phyloP scores from a whole-genome alignment of 441 rosid species.

The Cnidoscolus chayamansa region DNA sequence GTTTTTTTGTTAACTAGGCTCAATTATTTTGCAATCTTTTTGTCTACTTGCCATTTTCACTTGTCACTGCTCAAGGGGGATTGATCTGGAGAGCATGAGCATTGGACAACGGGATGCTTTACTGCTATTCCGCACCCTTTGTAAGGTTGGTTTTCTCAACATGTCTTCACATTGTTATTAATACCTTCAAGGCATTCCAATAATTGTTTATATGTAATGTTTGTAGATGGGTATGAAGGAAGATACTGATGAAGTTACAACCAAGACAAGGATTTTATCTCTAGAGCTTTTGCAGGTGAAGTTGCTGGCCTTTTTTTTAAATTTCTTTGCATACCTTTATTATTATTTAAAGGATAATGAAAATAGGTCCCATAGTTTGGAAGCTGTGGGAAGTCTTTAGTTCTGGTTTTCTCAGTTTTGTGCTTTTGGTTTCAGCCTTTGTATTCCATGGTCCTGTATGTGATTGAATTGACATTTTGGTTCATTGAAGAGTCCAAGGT shows the following conservation, averaged over 20 bases:
- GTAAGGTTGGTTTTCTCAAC: constrained; percentile 69
- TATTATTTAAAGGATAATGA: constrained; percentile 23
- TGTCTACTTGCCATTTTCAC: constrained; percentile 19
- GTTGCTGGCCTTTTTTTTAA: constrained; percentile 16
- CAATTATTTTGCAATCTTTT: constrained; percentile 11
- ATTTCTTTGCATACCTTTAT: constrained; percentile 16
- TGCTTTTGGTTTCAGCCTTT: background rate
- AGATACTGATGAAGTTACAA: constrained; percentile 92
- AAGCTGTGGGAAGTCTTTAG: background rate
- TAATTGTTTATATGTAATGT: constrained; percentile 18
- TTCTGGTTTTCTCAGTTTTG: background rate
- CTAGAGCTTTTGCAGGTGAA: constrained; percentile 98
- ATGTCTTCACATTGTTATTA: constrained; percentile 22
- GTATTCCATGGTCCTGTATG: constrained; percentile 3
- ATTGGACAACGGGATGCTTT: constrained; percentile 94
- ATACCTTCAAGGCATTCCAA: constrained; percentile 26
- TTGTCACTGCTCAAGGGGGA: constrained; percentile 56
- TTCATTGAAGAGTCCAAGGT: constrained; percentile 2
- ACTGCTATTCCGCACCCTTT: constrained; percentile 92
- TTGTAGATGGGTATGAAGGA: constrained; percentile 99
- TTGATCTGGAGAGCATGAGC: constrained; percentile 93
- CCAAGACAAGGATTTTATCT: constrained; percentile 87
- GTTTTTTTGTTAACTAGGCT: too few species aligned
- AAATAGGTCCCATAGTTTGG: constrained; percentile 1
- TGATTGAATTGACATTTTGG: constrained; percentile 5